Conservation (phyloP, 1,284 basidiomycete species). For the Cutaneotrichosporon mucoides region DNA sequence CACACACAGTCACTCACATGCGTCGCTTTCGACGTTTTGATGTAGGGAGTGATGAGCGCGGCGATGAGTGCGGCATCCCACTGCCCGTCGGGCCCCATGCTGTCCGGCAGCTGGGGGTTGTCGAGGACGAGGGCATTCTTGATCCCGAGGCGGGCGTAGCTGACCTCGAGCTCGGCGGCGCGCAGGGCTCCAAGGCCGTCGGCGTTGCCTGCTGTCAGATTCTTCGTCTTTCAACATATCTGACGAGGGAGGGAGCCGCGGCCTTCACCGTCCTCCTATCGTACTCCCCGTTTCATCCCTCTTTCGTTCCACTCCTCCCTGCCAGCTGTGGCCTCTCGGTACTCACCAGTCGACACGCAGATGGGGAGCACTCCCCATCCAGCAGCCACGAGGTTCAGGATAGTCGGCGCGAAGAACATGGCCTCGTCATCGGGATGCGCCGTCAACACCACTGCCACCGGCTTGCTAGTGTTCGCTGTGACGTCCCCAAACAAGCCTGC, state of each 20-base stretch:
- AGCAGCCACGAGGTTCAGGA: conserved; percentile 30
- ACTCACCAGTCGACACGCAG: conserved; percentile 50
- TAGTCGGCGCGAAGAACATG: conserved; percentile 62
- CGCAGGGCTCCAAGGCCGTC: conserved; percentile 71
- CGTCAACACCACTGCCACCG: conserved; percentile 49
- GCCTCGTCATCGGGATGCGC: conserved; percentile 63
- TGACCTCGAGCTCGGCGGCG: conserved; percentile 61
- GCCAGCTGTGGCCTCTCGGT: too few species aligned
- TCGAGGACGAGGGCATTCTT: conserved; percentile 59
- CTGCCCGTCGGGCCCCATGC: conserved; percentile 51
- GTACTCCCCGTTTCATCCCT: too few species aligned
- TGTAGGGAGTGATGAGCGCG: conserved; percentile 54
- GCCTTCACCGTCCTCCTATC: too few species aligned
- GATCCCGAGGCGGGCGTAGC: conserved; percentile 70
- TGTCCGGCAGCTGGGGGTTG: conserved; percentile 58
- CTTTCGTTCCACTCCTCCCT: too few species aligned
- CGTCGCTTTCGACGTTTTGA: not conserved
- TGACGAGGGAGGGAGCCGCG: too few species aligned
- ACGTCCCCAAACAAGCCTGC: not conserved
- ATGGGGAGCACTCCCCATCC: conserved; percentile 47
- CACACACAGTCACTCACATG: too few species aligned
- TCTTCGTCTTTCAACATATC: too few species aligned
- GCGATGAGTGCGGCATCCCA: conserved; percentile 68
- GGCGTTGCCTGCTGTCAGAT: conserved; percentile 59
- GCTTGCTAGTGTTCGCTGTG: not conserved